Conservation (phyloP, 2,329 filamentous ascomycete genomes). For the Penicillium sp. region DNA sequence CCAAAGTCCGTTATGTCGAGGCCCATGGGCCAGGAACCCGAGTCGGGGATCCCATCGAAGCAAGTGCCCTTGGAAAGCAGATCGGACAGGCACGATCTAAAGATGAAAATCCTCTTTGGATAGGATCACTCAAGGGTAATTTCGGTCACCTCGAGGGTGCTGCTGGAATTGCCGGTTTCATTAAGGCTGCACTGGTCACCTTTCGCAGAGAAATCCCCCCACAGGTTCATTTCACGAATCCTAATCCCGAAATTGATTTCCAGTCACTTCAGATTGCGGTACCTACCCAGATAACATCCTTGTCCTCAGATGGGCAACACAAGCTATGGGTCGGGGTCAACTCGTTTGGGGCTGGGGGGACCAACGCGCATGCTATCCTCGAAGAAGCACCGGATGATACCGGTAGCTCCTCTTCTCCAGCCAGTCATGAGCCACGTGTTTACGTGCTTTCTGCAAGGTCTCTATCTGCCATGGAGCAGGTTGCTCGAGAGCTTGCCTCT, state of each 20-base stretch:
- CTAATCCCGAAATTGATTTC: not conserved
- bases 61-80: not conserved
- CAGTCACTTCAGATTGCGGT: not conserved
- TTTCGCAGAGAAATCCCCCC: not conserved
- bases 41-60: not conserved
- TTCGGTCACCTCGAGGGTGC: not conserved
- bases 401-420: too few species aligned
- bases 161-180: not conserved
- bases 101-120: too few species aligned
- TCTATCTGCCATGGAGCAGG: too few species aligned
- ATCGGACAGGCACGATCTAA: not conserved
- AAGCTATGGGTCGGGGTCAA: not conserved
- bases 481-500: too few species aligned
- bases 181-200: not conserved
- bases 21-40: not conserved
- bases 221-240: not conserved
- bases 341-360: not conserved
- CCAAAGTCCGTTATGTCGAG: not conserved
- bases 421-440: too few species aligned
- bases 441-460: too few species aligned
- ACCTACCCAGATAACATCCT: not conserved
- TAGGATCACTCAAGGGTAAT: not conserved
- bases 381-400: too few species aligned
- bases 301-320: not conserved
- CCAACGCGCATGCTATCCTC: not conserved